phyloP scores from a whole-genome alignment of 148 eudicot species.

The Spergularia marina region DNA sequence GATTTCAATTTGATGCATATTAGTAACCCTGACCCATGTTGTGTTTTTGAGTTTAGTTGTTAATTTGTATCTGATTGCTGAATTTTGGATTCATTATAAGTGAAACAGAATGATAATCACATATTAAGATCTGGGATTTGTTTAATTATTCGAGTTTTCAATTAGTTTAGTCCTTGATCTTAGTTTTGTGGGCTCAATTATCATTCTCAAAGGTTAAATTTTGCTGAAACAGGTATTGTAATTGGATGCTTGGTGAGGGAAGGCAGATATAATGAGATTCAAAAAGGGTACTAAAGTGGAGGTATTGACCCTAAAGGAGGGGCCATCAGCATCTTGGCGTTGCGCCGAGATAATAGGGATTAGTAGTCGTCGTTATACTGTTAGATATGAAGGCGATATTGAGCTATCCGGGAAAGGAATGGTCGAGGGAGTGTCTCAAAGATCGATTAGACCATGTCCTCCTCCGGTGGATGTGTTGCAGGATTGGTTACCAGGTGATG shows the following conservation, averaged over 20 bases:
- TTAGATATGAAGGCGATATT: constrained; percentile 40
- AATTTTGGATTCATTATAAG: constrained; percentile 12
- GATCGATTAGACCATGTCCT: constrained; percentile 71
- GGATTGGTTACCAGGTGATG: constrained; percentile 58
- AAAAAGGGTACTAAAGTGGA: constrained; percentile 71
- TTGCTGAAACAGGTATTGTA: constrained; percentile 33
- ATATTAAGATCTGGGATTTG: not conserved
- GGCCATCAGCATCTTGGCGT: constrained; percentile 68
- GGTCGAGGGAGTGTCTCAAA: constrained; percentile 49
- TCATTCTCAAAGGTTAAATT: constrained; percentile 15
- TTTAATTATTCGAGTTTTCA: not conserved
- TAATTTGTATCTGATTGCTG: constrained; percentile 8
- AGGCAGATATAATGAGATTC: constrained; percentile 45
- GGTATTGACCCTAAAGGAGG: constrained; percentile 53
- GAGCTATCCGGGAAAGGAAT: constrained; percentile 25
- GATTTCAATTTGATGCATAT: constrained; percentile 15
- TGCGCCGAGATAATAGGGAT: constrained; percentile 53
- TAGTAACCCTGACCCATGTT: constrained; percentile 7
- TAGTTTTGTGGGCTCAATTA: not conserved
- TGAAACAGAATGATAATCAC: constrained; percentile 17
- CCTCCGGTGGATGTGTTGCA: constrained; percentile 39
- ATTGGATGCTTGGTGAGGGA: constrained; percentile 25
- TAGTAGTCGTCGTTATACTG: constrained; percentile 53
- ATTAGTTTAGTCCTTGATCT: constrained; percentile 13
- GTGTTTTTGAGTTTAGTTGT: constrained; percentile 16